Evolutionary conservation across 1,284 basidiomycete species (phyloP).

Genomic region (Volvariella volvacea): DNA sequence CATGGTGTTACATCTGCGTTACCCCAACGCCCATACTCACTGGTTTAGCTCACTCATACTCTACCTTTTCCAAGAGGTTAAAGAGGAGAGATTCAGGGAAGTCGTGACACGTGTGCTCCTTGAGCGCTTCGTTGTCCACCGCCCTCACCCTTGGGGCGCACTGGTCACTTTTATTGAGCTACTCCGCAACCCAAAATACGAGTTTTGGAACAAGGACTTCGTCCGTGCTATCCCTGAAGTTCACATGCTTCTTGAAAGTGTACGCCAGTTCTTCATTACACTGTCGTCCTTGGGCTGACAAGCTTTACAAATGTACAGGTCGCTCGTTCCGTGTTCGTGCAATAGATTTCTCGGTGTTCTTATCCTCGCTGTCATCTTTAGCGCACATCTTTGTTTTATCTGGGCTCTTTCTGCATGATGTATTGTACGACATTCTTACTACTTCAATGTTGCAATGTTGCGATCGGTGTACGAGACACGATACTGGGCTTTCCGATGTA

Average conservation of each 20-base stretch:
- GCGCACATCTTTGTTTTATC: slow-evolving; percentile 44
- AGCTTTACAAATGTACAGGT: slow-evolving; percentile 35
- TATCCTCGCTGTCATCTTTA: slow-evolving; percentile 49
- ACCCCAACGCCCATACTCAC: slow-evolving; percentile 94
- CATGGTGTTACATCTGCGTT: slow-evolving; percentile 90
- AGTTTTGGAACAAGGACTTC: slow-evolving; percentile 83
- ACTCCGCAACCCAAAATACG: slow-evolving; percentile 76
- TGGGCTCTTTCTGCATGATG: slow-evolving; percentile 55
- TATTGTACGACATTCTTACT: slow-evolving; percentile 66
- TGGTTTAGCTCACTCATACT: slow-evolving; percentile 92
- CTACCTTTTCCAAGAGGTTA: slow-evolving; percentile 76
- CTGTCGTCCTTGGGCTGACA: slow-evolving; percentile 5
- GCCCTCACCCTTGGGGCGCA: slow-evolving; percentile 97
- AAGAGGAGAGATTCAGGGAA: slow-evolving; percentile 78
- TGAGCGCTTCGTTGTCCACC: slow-evolving; percentile 89
- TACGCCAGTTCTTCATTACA: slow-evolving; percentile 30
- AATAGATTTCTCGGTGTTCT: slow-evolving; percentile 58
- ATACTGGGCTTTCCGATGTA: slow-evolving; percentile 12
- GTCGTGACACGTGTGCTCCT: slow-evolving; percentile 88
- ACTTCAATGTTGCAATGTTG: slow-evolving; percentile 53
- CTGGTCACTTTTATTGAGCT: slow-evolving; percentile 92
- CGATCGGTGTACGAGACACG: slow-evolving; percentile 18
- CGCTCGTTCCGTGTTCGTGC: slow-evolving; percentile 65
- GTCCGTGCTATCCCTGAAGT: slow-evolving; percentile 77
- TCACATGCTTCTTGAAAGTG: slow-evolving; percentile 72